These are phyloP conservation scores for Plenodomus biglobosus DNA, from an alignment of 2,329 filamentous ascomycete genomes.

Conservation along the genomic window DNA sequence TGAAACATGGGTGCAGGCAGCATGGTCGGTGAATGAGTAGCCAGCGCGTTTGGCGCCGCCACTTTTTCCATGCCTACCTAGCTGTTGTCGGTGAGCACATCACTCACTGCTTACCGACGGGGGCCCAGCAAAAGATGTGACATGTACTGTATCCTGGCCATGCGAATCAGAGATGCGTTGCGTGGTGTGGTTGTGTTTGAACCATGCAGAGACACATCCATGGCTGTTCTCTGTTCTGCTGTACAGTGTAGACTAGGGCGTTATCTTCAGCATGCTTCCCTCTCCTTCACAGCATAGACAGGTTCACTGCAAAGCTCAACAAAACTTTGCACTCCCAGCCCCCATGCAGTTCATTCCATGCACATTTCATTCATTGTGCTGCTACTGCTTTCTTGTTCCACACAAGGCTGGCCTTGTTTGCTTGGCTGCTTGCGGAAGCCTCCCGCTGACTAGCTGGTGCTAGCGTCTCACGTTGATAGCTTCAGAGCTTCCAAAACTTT, in stretches of 20 bases:
- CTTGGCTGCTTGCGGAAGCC: conserved; percentile 6
- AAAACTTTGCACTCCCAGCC: neutral
- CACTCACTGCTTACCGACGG: neutral
- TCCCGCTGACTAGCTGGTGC: conserved; percentile 17
- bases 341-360: neutral
- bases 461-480: conserved; percentile 7
- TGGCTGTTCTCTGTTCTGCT: too few relatives aligned
- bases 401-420: neutral
- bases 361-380: too few relatives aligned
- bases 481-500: conserved; percentile 15
- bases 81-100: neutral
- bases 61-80: neutral
- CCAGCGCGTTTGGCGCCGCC: conserved; percentile 12
- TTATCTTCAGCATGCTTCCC: too few relatives aligned
- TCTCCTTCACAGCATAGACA: too few relatives aligned
- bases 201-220: too few relatives aligned
- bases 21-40: conserved; percentile 1
- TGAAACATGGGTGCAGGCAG: neutral
- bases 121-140: neutral
- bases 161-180: too few relatives aligned
- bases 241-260: too few relatives aligned
- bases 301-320: too few relatives aligned
- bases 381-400: too few relatives aligned
- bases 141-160: neutral
- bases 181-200: too few relatives aligned